Base-by-base conservation (phyloP, 2,329 filamentous ascomycete genomes). In the Cytospora paraplurivora region DNA sequence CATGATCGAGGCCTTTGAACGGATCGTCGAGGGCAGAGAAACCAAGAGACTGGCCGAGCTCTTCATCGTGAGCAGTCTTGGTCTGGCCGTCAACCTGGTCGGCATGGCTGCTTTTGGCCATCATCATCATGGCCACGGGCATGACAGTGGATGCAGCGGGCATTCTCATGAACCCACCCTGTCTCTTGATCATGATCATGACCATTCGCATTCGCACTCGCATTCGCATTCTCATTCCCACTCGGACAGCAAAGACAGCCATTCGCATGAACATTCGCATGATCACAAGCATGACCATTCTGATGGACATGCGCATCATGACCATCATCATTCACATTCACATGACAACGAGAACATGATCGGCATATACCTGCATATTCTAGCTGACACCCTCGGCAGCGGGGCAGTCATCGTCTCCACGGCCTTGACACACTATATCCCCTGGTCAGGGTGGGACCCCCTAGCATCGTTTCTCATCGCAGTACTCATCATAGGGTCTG, bases 341-440 rank as follows among this genome's bases (percentile, higher is more conserved):
- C 90, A 93, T 71, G 90, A 92, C 66, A 97, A 97, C 74, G 95
- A 99, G 71, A 99, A 99, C 73, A 97, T 99, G 93, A 79, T 95
- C 70, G 95, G 95, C 13, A 98, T 99, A 68, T 99, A 96, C 76
- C 81, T 99, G 21, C 95, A 99, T 72, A 91, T 99, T 57, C 82
- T 98, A 34, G 95, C 95, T 7, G 95, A 99, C 74, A 96, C 95
- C 0, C 87, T 98, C 35, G 95, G 95, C 33, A 97, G 93, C 61
- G 90, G 93, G 1, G 95, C 95, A 1, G 95, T 99, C 55, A 97
- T 99, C 66, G 86, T 93, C 38, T 97, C 93, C 8, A 99, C 95
- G 0, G 79, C 92, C 0, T 81, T 98, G 27, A 96, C 96, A 0
- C 89, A 96, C 72, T 88, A 92, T 70, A 90, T 91, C 72, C 90